These are phyloP conservation scores for Mortierella sp. DNA, from an alignment of 371 early-diverging fungal genomes.

Conservation along the genomic window DNA sequence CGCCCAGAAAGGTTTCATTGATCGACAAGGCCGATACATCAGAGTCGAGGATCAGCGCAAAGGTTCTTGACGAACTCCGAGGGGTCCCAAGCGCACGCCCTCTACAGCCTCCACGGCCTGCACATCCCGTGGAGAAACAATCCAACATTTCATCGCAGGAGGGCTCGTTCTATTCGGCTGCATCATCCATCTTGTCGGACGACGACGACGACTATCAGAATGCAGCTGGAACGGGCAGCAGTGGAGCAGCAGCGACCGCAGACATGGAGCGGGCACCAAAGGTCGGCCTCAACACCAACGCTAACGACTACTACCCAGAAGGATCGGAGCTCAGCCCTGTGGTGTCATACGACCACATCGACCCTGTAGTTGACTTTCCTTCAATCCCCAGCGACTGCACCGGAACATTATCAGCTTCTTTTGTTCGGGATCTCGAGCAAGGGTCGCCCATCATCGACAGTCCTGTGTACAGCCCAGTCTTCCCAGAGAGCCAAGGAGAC, in stretches of 20 bases:
- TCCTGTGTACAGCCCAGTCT: constrained; percentile 19
- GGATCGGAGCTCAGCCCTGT: not conserved
- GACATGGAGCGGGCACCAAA: no score
- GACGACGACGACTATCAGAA: constrained; percentile 14
- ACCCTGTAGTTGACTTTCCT: not conserved
- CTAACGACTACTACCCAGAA: not conserved
- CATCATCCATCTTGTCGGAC: constrained; percentile 12
- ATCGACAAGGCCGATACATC: not conserved
- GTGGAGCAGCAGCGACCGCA: not conserved
- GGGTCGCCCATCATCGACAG: constrained; percentile 8
- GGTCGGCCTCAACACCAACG: not conserved
- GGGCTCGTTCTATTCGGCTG: constrained; percentile 22
- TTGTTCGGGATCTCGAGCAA: constrained; percentile 15
- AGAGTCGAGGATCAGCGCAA: constrained; percentile 8
- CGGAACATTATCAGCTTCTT: constrained; percentile 3
- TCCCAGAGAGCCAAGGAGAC: constrained; percentile 26
- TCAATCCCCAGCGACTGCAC: not conserved
- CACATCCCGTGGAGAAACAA: not conserved
- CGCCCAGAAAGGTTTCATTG: constrained; percentile 18
- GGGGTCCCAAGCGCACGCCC: constrained; percentile 20
- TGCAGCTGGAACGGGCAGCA: not conserved
- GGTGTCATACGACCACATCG: not conserved
- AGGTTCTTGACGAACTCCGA: constrained; percentile 30
- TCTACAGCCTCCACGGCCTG: not conserved
- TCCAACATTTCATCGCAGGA: constrained; percentile 11